Evolutionary conservation across 1,139 yeast species (phyloP).

Genomic region (Candida frijolesensis): DNA sequence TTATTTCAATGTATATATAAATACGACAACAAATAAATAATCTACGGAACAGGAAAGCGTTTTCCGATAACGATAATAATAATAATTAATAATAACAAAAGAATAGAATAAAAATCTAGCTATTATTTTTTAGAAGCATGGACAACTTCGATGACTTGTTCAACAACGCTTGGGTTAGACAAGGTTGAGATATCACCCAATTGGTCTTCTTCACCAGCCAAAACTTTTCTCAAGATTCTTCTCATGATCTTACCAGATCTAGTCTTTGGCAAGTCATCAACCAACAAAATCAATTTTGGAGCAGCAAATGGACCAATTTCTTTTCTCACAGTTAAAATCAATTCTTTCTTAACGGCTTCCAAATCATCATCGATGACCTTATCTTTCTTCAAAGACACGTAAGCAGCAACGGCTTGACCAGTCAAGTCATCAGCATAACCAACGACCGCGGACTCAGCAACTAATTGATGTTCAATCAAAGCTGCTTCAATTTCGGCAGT

Average conservation of each 20-base stretch:
- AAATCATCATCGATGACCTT: constrained; percentile 43
- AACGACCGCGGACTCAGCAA: constrained; percentile 79
- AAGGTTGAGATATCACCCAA: constrained; percentile 79
- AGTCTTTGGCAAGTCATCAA: constrained; percentile 80
- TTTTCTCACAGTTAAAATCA: constrained; percentile 71
- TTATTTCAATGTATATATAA: constrained; percentile 43
- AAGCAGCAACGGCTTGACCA: constrained; percentile 83
- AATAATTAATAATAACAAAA: constrained; percentile 1
- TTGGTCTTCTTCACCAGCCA: constrained; percentile 79
- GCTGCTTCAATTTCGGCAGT: constrained; percentile 87
- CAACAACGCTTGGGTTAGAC: constrained; percentile 71
- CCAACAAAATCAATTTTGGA: constrained; percentile 69
- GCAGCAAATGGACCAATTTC: constrained; percentile 88
- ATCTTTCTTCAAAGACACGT: constrained; percentile 63
- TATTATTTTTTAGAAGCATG: constrained; percentile 30
- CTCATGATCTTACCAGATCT: constrained; percentile 86
- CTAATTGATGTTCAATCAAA: constrained; percentile 65
- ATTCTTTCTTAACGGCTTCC: constrained; percentile 65
- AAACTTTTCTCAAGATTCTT: constrained; percentile 74
- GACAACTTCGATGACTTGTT: constrained; percentile 64
- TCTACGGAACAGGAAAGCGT: background rate
- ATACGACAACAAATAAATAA: constrained; percentile 12
- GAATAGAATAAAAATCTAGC: background rate
- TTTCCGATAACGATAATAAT: background rate
- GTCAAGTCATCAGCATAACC: constrained; percentile 82